Conservation (phyloP, 345 rosid species). For the Lagerstroemia speciosa region DNA sequence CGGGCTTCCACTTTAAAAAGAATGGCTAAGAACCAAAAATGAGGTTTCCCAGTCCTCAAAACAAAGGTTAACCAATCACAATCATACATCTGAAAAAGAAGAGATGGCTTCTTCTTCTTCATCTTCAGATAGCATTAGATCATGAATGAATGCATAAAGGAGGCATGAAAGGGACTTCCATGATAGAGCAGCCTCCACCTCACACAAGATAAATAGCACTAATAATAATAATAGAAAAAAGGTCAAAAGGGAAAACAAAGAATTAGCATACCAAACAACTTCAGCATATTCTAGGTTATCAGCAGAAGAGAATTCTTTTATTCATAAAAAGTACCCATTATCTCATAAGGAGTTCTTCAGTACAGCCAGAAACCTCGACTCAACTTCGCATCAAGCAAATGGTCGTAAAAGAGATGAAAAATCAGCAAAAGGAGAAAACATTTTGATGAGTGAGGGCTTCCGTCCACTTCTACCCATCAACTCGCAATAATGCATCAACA, state of each 20-base stretch:
- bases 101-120: not conserved
- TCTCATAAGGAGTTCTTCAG: not conserved
- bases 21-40: not conserved
- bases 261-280: not conserved
- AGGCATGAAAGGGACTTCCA: not conserved
- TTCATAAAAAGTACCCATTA: not conserved
- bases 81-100: not conserved
- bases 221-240: not conserved
- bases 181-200: not conserved
- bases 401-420: not conserved
- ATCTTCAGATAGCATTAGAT: not conserved
- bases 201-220: not conserved
- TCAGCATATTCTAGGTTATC: not conserved
- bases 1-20: not conserved
- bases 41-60: not conserved
- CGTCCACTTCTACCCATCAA: slow-evolving; percentile 43
- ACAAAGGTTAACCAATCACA: not conserved
- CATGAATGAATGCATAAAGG: not conserved
- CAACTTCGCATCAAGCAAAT: not conserved
- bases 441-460: slow-evolving; percentile 34
- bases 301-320: not conserved
- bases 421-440: slow-evolving; percentile 1
- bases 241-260: too few species aligned
- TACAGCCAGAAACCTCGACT: not conserved
- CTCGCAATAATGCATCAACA: slow-evolving; percentile 12